Conservation (phyloP, 1,139 yeast species). For the Hyphopichia buzzinii region DNA sequence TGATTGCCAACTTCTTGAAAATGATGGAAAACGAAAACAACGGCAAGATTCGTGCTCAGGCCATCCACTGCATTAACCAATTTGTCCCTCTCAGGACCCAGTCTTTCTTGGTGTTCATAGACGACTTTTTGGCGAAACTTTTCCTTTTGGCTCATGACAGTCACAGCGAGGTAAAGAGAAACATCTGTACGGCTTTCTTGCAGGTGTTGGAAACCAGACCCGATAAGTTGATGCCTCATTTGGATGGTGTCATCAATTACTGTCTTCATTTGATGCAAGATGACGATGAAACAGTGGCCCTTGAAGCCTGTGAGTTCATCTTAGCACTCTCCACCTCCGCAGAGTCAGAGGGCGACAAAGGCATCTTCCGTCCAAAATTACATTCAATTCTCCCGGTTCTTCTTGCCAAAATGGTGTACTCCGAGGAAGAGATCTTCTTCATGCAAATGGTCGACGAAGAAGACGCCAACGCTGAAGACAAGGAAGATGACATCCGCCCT, state of each 20-base stretch:
- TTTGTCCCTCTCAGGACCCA: constrained; percentile 70
- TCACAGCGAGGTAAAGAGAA: constrained; percentile 61
- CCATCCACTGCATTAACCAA: constrained; percentile 74
- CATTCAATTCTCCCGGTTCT: constrained; percentile 68
- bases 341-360: constrained; percentile 46
- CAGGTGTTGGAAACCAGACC: constrained; percentile 73
- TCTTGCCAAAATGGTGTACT: constrained; percentile 80
- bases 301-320: constrained; percentile 92
- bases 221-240: constrained; percentile 74
- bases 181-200: constrained; percentile 79
- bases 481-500: constrained; percentile 85
- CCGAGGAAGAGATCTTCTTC: constrained; percentile 73
- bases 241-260: constrained; percentile 81
- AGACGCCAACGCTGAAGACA: constrained; percentile 67
- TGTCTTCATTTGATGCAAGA: constrained; percentile 77
- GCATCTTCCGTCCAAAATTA: constrained; percentile 56
- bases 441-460: constrained; percentile 74
- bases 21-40: constrained; percentile 38
- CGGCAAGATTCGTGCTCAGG: constrained; percentile 56
- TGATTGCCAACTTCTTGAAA: constrained; percentile 64
- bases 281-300: constrained; percentile 65
- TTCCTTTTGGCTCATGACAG: constrained; percentile 64
- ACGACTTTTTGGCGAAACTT: constrained; percentile 59
- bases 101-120: constrained; percentile 62
- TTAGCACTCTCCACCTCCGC: constrained; percentile 65